Conservation (phyloP, 2,329 filamentous ascomycete species). For the Ceratocystis variospora region DNA sequence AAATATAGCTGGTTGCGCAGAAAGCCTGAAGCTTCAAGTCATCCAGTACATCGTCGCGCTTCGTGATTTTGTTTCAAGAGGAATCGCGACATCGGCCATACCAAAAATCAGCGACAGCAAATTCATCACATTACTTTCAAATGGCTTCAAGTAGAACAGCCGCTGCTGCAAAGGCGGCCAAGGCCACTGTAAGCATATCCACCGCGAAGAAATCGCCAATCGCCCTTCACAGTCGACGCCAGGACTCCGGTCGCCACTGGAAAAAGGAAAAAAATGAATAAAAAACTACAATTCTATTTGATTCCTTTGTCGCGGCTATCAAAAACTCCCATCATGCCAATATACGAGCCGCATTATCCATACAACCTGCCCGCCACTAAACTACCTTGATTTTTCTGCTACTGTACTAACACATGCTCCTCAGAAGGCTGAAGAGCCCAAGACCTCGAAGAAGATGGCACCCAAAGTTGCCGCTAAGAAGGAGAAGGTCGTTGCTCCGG, state of each 20-base stretch:
- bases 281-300: background rate
- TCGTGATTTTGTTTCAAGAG: background rate
- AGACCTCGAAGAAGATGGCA: constrained; percentile 24
- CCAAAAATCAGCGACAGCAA: background rate
- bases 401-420: constrained; percentile 8
- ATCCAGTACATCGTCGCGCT: background rate
- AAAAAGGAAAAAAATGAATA: too few species aligned
- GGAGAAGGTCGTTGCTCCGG: constrained; percentile 24
- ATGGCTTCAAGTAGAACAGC: constrained; percentile 18
- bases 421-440: constrained; percentile 18
- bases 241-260: background rate
- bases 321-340: background rate
- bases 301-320: background rate
- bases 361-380: background rate
- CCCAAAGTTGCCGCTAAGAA: constrained; percentile 23
- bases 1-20: background rate
- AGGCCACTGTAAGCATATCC: constrained; percentile 19
- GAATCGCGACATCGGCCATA: constrained; percentile 1
- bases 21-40: background rate
- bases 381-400: background rate
- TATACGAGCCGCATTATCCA: background rate
- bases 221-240: background rate
- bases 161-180: constrained; percentile 19
- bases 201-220: background rate
- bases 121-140: background rate